These are phyloP conservation scores for Catenaria anguillulae DNA, from an alignment of 371 early-diverging fungal genomes.

Conservation along the genomic window DNA sequence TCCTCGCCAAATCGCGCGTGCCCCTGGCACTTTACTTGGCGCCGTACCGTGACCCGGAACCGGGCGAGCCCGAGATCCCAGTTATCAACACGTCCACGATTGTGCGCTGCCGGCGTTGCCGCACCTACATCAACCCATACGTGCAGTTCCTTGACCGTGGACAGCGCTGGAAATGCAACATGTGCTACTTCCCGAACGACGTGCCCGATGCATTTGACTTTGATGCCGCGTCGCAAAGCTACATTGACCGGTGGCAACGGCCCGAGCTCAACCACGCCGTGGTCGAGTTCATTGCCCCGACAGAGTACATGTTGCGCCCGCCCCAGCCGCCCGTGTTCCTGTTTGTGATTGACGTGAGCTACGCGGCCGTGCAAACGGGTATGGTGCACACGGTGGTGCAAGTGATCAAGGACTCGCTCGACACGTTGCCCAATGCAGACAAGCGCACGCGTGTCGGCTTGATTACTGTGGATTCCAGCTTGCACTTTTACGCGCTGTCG, in stretches of 20 bases:
- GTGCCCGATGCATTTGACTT: constrained; percentile 52
- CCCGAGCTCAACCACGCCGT: constrained; percentile 75
- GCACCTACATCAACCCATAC: constrained; percentile 92
- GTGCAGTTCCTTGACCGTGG: constrained; percentile 85
- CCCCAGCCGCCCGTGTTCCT: constrained; percentile 86
- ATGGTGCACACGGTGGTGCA: constrained; percentile 54
- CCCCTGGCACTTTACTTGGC: constrained; percentile 79
- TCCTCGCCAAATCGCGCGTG: constrained; percentile 66
- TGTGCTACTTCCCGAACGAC: constrained; percentile 45
- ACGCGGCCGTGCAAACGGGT: constrained; percentile 66
- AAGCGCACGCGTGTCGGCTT: constrained; percentile 73
- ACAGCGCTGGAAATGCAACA: constrained; percentile 88
- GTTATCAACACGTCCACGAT: constrained; percentile 65
- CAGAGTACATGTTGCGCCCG: constrained; percentile 83
- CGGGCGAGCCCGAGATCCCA: constrained; percentile 53
- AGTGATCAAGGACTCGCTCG: constrained; percentile 65
- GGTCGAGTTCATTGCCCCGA: constrained; percentile 86
- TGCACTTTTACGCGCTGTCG: constrained; percentile 77
- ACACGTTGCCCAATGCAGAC: constrained; percentile 75
- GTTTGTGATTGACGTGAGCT: constrained; percentile 87
- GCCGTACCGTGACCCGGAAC: constrained; percentile 44
- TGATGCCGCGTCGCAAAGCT: constrained; percentile 61
- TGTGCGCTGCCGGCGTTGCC: constrained; percentile 84
- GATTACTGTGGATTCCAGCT: constrained; percentile 70
- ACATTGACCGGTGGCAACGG: constrained; percentile 68